These are phyloP conservation scores for Capsicum rhomboideum DNA, from an alignment of 257 asterid species.

Conservation along the genomic window DNA sequence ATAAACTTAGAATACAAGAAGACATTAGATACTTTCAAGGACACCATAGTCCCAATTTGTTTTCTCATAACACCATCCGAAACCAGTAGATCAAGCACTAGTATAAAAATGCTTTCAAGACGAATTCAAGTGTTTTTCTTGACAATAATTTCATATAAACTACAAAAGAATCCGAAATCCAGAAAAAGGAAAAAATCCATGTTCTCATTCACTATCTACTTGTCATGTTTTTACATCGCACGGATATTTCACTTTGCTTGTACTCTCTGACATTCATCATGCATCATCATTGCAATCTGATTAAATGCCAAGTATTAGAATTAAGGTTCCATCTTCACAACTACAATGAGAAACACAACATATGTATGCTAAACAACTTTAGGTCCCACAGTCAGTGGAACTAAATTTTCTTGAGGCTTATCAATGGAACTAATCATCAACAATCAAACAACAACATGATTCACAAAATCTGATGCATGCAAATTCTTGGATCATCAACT, in stretches of 20 bases:
- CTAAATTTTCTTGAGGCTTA: too few relatives aligned
- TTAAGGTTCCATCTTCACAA: slow-evolving; percentile 10
- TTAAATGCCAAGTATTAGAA: slow-evolving; percentile 42
- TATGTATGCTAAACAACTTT: background rate
- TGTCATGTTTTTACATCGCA: slow-evolving; percentile 28
- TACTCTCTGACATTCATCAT: slow-evolving; percentile 55
- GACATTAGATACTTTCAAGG: background rate
- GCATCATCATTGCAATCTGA: slow-evolving; percentile 69
- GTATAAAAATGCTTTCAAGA: background rate
- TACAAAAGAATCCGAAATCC: background rate
- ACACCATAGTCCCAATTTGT: background rate
- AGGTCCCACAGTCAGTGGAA: background rate
- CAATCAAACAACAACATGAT: slow-evolving; percentile 1
- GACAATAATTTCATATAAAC: background rate
- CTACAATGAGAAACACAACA: slow-evolving; percentile 2
- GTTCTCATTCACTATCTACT: slow-evolving; percentile 23
- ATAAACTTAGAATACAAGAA: too few relatives aligned
- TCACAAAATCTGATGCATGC: slow-evolving; percentile 4
- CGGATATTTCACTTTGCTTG: slow-evolving; percentile 28
- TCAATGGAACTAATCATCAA: too few relatives aligned
- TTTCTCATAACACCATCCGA: background rate
- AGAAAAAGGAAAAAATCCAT: slow-evolving; percentile 5
- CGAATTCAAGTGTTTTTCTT: background rate
- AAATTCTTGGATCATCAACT: too few relatives aligned
- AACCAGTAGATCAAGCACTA: background rate